These are phyloP conservation scores for Tetrastigma voinierianum DNA, from an alignment of 164 flowering plant species.

Conservation along the genomic window DNA sequence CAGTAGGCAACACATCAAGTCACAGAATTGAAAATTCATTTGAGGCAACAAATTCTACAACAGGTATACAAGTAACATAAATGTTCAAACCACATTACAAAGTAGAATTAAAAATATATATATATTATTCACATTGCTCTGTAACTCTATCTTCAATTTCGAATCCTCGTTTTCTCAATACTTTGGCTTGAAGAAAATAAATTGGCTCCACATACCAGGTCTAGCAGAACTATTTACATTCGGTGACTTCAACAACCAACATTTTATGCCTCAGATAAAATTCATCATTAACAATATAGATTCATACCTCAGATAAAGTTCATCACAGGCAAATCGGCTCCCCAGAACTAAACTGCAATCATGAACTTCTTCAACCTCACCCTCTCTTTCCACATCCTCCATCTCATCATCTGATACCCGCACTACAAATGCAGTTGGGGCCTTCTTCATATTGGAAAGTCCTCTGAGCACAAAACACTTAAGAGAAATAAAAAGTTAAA, in stretches of 20 bases:
- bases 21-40: background rate
- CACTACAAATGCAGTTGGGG: slow-evolving; percentile 38
- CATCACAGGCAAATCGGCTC: slow-evolving; percentile 48
- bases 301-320: slow-evolving; percentile 46
- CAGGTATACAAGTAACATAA: too few species aligned
- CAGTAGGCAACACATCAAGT: background rate
- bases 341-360: slow-evolving; percentile 9
- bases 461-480: slow-evolving; percentile 11
- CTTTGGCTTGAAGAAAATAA: too few species aligned
- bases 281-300: background rate
- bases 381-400: slow-evolving; percentile 19
- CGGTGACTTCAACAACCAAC: too few species aligned
- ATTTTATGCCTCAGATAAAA: too few species aligned
- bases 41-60: too few species aligned
- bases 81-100: too few species aligned
- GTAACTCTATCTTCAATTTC: too few species aligned
- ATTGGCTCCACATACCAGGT: too few species aligned
- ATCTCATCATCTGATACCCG: slow-evolving; percentile 32
- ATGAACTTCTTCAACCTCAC: slow-evolving; percentile 23
- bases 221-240: too few species aligned
- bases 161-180: too few species aligned
- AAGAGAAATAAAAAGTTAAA: background rate
- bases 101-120: too few species aligned
- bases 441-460: slow-evolving; percentile 12
- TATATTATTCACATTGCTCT: too few species aligned